phyloP scores from a whole-genome alignment of 2,329 filamentous ascomycete genomes.

The Colletotrichum ledebouriae region DNA sequence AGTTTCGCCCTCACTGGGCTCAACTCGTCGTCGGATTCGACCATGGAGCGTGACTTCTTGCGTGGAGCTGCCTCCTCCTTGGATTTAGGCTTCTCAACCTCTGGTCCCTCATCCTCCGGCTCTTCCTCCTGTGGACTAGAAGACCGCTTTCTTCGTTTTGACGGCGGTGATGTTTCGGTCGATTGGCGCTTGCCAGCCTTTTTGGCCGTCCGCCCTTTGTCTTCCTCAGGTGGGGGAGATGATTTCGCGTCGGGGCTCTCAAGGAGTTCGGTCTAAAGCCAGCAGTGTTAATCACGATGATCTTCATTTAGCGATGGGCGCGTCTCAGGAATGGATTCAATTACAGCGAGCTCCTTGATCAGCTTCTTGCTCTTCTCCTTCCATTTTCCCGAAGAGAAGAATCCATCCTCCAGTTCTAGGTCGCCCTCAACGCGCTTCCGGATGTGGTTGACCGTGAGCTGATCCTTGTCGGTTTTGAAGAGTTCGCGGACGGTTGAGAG shows the following conservation, averaged over 20 bases:
- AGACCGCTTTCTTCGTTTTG: slow-evolving; percentile 56
- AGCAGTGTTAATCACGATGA: slow-evolving; percentile 2
- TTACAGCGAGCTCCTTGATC: slow-evolving; percentile 69
- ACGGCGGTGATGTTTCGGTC: slow-evolving; percentile 52
- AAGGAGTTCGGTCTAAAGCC: slow-evolving; percentile 20
- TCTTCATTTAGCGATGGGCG: background rate
- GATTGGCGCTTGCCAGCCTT: slow-evolving; percentile 52
- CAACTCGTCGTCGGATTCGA: slow-evolving; percentile 49
- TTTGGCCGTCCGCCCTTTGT: slow-evolving; percentile 45
- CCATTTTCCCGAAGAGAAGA: slow-evolving; percentile 66
- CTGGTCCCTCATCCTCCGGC: slow-evolving; percentile 43
- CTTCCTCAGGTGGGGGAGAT: slow-evolving; percentile 16
- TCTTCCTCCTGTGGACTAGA: slow-evolving; percentile 52
- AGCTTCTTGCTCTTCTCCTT: slow-evolving; percentile 70
- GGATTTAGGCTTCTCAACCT: slow-evolving; percentile 43
- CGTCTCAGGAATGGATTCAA: slow-evolving; percentile 45
- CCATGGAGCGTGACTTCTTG: slow-evolving; percentile 47
- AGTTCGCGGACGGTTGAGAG: slow-evolving; percentile 61
- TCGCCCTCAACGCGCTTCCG: slow-evolving; percentile 66
- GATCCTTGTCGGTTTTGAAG: slow-evolving; percentile 59
- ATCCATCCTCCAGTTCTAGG: slow-evolving; percentile 62
- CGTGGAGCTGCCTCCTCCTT: slow-evolving; percentile 46
- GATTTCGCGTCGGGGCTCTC: slow-evolving; percentile 3
- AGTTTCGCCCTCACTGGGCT: slow-evolving; percentile 45
- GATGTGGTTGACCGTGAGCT: slow-evolving; percentile 69